These are phyloP conservation scores for Gossypium trilobum DNA, from an alignment of 441 rosid species.

Conservation along the genomic window DNA sequence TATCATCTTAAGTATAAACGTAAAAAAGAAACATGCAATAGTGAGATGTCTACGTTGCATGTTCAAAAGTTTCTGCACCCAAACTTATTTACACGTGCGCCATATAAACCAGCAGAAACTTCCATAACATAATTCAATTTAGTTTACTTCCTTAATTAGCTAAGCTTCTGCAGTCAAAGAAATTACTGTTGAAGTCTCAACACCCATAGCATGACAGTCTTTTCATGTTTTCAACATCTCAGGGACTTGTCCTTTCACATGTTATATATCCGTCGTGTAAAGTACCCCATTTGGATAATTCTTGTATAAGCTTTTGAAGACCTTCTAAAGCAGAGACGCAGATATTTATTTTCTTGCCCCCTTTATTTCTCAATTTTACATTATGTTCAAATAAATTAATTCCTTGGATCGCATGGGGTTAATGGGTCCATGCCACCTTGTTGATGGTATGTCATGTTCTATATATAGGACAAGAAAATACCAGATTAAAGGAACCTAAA, in stretches of 20 bases:
- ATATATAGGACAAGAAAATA: too few relatives aligned
- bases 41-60: slow-evolving; percentile 22
- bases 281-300: slow-evolving; percentile 27
- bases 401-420: too few relatives aligned
- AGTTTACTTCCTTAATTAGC: neutral
- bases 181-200: too few relatives aligned
- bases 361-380: too few relatives aligned
- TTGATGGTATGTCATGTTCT: too few relatives aligned
- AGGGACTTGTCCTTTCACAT: slow-evolving; percentile 18
- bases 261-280: slow-evolving; percentile 35
- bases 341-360: too few relatives aligned
- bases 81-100: neutral
- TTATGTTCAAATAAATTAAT: too few relatives aligned
- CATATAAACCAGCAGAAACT: neutral
- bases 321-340: neutral
- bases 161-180: neutral
- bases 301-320: neutral
- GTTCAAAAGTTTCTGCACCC: neutral
- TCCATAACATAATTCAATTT: too few relatives aligned
- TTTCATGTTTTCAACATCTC: neutral
- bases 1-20: neutral
- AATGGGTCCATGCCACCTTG: too few relatives aligned
- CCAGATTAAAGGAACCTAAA: too few relatives aligned
- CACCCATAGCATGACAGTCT: too few relatives aligned
- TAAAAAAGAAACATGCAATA: slow-evolving; percentile 10